phyloP scores from a whole-genome alignment of 345 rosid species.

The Populus pruinosa region DNA sequence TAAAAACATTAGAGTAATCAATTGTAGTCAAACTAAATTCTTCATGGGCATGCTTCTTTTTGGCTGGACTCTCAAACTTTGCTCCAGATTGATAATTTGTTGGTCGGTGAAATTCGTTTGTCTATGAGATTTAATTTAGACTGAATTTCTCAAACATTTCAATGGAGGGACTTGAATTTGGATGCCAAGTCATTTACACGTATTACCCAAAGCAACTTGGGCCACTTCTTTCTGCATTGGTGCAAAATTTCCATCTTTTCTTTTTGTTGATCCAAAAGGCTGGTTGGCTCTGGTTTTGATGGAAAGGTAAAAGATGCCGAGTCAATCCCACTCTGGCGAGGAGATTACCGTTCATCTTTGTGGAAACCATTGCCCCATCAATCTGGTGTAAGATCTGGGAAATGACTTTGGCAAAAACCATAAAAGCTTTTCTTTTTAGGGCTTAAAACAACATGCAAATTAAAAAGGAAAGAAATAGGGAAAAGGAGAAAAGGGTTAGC shows the following conservation, averaged over 20 bases:
- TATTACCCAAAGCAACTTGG: neutral
- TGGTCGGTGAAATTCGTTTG: slow-evolving; percentile 16
- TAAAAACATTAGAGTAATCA: neutral
- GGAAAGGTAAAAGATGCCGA: neutral
- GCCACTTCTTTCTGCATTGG: neutral
- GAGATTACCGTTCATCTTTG: neutral
- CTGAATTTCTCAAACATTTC: neutral
- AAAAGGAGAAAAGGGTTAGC: neutral
- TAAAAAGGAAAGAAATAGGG: neutral
- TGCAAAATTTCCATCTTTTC: neutral
- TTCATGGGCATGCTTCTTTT: slow-evolving; percentile 8
- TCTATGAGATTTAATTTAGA: neutral
- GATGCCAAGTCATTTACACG: slow-evolving; percentile 24
- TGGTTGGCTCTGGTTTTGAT: neutral
- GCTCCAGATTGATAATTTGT: neutral
- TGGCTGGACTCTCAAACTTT: slow-evolving; percentile 10
- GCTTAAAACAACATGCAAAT: neutral
- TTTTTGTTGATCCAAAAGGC: neutral
- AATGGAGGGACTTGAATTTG: neutral
- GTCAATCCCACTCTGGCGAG: neutral
- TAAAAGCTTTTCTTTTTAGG: too few species aligned
- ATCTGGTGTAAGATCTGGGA: too few species aligned
- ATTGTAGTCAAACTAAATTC: slow-evolving; percentile 7
- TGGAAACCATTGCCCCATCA: neutral
- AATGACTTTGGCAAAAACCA: too few species aligned